These are phyloP conservation scores for Lophiotrema nucula DNA, from an alignment of 495 filamentous ascomycete species.

Conservation along the genomic window DNA sequence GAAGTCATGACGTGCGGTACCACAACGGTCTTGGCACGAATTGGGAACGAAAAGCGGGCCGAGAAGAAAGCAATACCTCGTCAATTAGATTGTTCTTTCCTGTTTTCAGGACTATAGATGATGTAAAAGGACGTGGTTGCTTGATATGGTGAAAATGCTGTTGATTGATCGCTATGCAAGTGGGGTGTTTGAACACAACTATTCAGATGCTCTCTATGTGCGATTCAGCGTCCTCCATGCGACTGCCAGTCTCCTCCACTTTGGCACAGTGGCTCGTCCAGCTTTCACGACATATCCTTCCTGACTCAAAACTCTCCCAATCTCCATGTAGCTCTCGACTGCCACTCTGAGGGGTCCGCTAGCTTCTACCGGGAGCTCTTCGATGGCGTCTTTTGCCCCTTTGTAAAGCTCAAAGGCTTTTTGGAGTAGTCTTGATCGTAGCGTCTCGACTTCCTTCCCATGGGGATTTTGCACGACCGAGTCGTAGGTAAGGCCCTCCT, in stretches of 20 bases:
- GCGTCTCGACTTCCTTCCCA: constrained; percentile 41
- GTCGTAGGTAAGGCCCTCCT: constrained; percentile 51
- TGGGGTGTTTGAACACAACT: no score
- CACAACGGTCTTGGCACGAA: no score
- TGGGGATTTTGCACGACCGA: constrained; percentile 52
- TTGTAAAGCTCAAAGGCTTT: constrained; percentile 56
- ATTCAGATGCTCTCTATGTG: background rate
- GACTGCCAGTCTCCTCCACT: constrained; percentile 51
- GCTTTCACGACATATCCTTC: constrained; percentile 49
- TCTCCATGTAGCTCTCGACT: constrained; percentile 73
- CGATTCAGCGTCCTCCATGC: constrained; percentile 52
- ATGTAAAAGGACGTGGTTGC: no score
- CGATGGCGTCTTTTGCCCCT: constrained; percentile 51
- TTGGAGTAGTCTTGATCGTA: constrained; percentile 55
- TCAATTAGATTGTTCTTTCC: no score
- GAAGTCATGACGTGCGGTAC: no score
- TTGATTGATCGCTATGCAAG: no score
- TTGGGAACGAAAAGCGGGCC: no score
- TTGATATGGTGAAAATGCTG: no score
- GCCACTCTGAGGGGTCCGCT: constrained; percentile 62
- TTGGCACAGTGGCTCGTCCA: constrained; percentile 59
- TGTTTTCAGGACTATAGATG: no score
- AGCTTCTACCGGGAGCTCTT: constrained; percentile 54
- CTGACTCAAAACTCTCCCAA: constrained; percentile 57
- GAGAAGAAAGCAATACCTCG: no score